Evolutionary conservation across 768 basidiomycete species (phyloP), one percentile per base, ranked within the genome.

Genomic region (Leccinum imitatum): DNA sequence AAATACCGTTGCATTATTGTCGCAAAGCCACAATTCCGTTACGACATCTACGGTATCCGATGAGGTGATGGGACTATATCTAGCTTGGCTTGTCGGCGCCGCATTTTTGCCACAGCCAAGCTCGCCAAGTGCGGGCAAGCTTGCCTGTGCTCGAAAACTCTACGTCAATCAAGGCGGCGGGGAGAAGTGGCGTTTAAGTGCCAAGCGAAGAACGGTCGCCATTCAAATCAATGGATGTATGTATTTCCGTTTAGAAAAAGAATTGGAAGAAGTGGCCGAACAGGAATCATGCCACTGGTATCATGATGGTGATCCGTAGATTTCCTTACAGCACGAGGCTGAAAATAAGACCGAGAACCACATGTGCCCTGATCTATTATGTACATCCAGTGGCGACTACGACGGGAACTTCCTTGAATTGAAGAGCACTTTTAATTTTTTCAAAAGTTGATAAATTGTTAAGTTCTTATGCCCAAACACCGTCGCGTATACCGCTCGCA

Each of bases 51-150:
- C 92, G 0, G 94, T 98, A 41, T 84, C 86, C 54, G 85, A 87
- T 31, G 78, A 78, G 21, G 74, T 95, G 53, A 85, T 97, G 81
- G 95, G 94, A 1, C 77, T 84, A 65, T 99, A 99, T 73, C 76
- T 99, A 17, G 85, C 94, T 7, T 99, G 97, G 97, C 80, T 98
- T 19, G 82, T 98, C 44, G 83, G 83, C 3, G 93, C 90, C 5
- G 90, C 78, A 6, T 98, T 98, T 79, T 77, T 99, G 54, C 83
- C 85, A 6, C 66, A 78, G 6, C 86, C 91, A 5, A 72, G 77
- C 25, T 60, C 67, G 10, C 41, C 64, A 2, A 66, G 67, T 3
- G 74, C 80, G 30, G 71, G 73, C 55, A 84, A 81, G 27, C 27
- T 70, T 91, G 27, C 89, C 90, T 5, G 67, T 69, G 54, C 67